These are phyloP conservation scores for Penicillium lagena DNA, from an alignment of 495 filamentous ascomycete genomes.

Conservation along the genomic window DNA sequence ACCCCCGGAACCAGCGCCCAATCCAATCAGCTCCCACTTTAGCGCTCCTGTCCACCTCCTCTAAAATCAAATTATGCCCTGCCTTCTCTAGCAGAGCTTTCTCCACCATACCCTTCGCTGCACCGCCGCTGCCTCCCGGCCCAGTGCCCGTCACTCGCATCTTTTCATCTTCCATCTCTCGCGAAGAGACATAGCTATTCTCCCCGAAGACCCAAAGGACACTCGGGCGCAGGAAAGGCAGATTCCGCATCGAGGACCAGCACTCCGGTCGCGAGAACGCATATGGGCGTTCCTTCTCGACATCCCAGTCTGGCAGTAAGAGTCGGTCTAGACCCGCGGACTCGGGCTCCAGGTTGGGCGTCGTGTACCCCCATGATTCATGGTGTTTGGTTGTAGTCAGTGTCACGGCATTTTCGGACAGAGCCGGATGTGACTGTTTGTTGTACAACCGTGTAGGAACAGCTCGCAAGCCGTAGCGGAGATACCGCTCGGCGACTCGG, in stretches of 20 bases:
- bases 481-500: no score
- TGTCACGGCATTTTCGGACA: constrained; percentile 30
- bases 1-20: constrained; percentile 9
- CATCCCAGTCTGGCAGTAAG: constrained; percentile 44
- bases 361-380: constrained; percentile 39
- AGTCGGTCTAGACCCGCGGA: constrained; percentile 26
- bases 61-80: constrained; percentile 67
- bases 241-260: constrained; percentile 38
- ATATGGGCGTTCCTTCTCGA: constrained; percentile 21
- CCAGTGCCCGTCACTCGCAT: constrained; percentile 59
- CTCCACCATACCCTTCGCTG: constrained; percentile 47
- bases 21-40: constrained; percentile 10
- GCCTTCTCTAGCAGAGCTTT: constrained; percentile 48
- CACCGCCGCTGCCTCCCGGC: constrained; percentile 63
- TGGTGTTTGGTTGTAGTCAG: constrained; percentile 60
- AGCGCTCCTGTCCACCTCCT: constrained; percentile 48
- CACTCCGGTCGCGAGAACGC: constrained; percentile 21
- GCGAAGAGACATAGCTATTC: constrained; percentile 43
- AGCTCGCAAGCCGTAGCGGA: no score
- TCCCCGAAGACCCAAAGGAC: constrained; percentile 64
- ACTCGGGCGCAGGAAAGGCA: constrained; percentile 54
- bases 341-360: constrained; percentile 13
- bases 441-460: no score
- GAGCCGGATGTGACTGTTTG: constrained; percentile 11
- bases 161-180: constrained; percentile 44